Base-by-base conservation (phyloP, 2,329 filamentous ascomycete genomes). In the Aspergillus texensis region DNA sequence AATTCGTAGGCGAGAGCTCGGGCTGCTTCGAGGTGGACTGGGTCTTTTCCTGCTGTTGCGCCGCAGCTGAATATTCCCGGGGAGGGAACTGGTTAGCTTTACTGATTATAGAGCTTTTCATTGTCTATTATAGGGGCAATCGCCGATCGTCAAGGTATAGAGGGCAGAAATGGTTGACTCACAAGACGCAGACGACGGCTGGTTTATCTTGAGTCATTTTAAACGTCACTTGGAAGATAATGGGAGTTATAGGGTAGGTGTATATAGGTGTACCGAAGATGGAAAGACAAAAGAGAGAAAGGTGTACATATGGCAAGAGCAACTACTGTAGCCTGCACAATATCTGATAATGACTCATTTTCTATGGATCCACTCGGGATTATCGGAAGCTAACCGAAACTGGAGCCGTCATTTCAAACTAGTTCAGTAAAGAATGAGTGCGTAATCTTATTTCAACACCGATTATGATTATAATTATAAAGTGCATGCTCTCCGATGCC, bases 161-260 rank as follows among this genome's bases (percentile, higher is more conserved):
- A 28, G 26, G 34, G 12, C 14, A 36, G 14, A 5, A 36, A 36
- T 3, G 12, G 12, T 48, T 19, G 55, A 39, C 82, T 75, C 82
- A 89, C 86, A 97, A 98, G 70, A 98, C 94, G 78, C 93, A 96
- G 76, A 97, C 90, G 67, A 92, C 92, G 64, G 90, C 82, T 60
- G 81, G 50, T 28, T 53, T 53, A n/a, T 53, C 50, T 19, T 34
- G 28, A 41, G 39, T 41, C 39, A 41, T 41, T 41, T 41, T 41
- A 3, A 41, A 41, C 39, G 19, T 6, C 39, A n/a, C 19, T 41
- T n/a, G 3, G 3, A 41, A n/a, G 19, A 41, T n/a, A 0, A n/a
- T 41, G 39, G 6, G 39, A 1, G 39, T 41, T 36, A 10, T 14
- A n/a, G 10, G 39, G 39, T n/a, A 41, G 0, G 39, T 41, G 39